Evolutionary conservation across 345 rosid genomes (phyloP).

Genomic region (Ricinus communis): DNA sequence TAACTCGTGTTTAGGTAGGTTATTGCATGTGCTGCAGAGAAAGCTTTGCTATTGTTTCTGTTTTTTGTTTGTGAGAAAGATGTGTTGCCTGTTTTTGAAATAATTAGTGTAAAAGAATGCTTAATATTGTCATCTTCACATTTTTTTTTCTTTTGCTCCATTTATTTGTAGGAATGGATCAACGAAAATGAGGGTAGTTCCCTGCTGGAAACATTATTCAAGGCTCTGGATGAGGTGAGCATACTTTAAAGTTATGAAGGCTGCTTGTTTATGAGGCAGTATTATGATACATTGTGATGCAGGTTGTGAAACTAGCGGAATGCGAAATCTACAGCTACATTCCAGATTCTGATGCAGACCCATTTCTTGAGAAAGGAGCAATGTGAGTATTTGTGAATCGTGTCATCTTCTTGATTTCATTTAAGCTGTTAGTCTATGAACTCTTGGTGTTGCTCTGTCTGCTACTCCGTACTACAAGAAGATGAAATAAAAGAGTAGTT

Average conservation of each 20-base stretch:
- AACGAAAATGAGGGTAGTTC: conserved; percentile 69
- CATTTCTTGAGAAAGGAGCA: conserved; percentile 78
- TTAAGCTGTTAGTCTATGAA: background rate
- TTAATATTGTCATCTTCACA: background rate
- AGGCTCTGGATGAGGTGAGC: conserved; percentile 93
- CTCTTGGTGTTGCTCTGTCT: background rate
- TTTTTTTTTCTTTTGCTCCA: conserved; percentile 5
- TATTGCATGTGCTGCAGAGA: background rate
- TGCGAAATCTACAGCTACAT: conserved; percentile 88
- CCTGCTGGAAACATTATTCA: conserved; percentile 66
- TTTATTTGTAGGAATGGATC: conserved; percentile 61
- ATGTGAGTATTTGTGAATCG: conserved; percentile 67
- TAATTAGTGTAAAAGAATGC: background rate
- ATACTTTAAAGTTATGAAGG: conserved; percentile 13
- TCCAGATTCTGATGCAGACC: conserved; percentile 81
- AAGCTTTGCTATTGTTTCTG: background rate
- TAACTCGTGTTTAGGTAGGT: background rate
- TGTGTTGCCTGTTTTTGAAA: background rate
- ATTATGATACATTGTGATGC: conserved; percentile 31
- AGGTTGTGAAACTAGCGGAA: conserved; percentile 85
- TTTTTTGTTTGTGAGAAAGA: background rate
- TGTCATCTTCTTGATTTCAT: background rate
- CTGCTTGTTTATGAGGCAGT: conserved; percentile 11
- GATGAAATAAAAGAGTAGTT: background rate
- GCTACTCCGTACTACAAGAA: background rate